Conservation (phyloP, 768 basidiomycete genomes). For the Tylopilus cervinicoccineus region DNA sequence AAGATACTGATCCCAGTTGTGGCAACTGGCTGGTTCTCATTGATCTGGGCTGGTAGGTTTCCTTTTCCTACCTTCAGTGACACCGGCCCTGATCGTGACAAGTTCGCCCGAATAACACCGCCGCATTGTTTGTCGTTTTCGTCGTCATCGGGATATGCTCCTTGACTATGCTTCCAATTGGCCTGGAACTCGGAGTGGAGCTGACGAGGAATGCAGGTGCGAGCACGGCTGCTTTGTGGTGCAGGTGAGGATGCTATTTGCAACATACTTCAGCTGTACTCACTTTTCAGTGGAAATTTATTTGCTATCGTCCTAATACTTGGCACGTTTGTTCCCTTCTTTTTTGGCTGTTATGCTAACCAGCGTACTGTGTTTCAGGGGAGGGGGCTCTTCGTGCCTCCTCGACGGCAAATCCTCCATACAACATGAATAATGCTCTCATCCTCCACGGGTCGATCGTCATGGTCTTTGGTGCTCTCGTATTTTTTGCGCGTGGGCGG, state of each 20-base stretch:
- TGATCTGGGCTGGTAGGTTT: slow-evolving; percentile 75
- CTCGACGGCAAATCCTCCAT: slow-evolving; percentile 57
- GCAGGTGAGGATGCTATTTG: slow-evolving; percentile 43
- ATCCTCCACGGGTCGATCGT: slow-evolving; percentile 63
- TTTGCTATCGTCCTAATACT: slow-evolving; percentile 60
- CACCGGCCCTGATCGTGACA: slow-evolving; percentile 1
- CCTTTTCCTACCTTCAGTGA: background rate
- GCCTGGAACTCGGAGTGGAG: slow-evolving; percentile 75
- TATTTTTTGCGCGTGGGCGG: slow-evolving; percentile 54
- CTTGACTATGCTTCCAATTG: slow-evolving; percentile 70
- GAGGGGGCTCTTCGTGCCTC: slow-evolving; percentile 67
- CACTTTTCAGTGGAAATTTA: slow-evolving; percentile 53
- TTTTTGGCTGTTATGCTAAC: background rate
- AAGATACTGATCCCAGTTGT: slow-evolving; percentile 62
- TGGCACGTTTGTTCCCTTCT: slow-evolving; percentile 37
- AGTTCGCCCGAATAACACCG: slow-evolving; percentile 63
- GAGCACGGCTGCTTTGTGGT: slow-evolving; percentile 76
- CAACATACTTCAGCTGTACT: background rate
- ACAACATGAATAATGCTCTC: slow-evolving; percentile 65
- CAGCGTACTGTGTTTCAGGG: slow-evolving; percentile 35
- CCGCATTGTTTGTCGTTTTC: slow-evolving; percentile 61
- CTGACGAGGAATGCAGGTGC: slow-evolving; percentile 76
- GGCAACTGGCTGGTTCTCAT: slow-evolving; percentile 59
- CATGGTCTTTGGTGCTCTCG: slow-evolving; percentile 32
- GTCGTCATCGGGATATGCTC: slow-evolving; percentile 63